Percentiles rank a stretch among this genome's conserved stretches.
Conservation (phyloP, 129 eudicot genomes). For the Heracleum sosnowskyi region DNA sequence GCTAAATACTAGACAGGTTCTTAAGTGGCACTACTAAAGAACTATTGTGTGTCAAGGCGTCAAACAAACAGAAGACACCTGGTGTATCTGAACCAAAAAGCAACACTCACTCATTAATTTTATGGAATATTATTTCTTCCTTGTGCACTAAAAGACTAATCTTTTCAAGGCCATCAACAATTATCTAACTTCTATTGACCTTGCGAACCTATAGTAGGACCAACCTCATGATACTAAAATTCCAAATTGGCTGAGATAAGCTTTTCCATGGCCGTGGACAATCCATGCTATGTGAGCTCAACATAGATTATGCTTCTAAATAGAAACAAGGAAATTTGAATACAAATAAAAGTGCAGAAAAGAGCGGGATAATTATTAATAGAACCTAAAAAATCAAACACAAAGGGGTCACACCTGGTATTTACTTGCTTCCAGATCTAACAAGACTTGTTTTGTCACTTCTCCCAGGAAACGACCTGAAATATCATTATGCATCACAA, state of each 20-base stretch:
- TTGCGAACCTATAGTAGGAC: neutral
- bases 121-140: neutral
- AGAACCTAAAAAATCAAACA: neutral
- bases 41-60: neutral
- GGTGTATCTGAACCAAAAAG: neutral
- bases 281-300: neutral
- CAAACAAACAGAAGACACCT: neutral
- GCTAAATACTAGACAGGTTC: neutral
- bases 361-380: neutral
- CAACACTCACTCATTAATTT: neutral
- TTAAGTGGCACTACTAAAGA: neutral
- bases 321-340: neutral
- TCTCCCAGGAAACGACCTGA: slow-evolving; percentile 67
- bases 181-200: neutral
- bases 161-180: neutral
- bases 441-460: slow-evolving; percentile 55
- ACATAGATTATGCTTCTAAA: neutral
- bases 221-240: neutral
- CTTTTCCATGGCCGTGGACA: neutral
- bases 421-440: slow-evolving; percentile 70
- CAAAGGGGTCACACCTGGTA: slow-evolving; percentile 34
- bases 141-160: too few relatives aligned
- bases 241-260: neutral
- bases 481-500: neutral
- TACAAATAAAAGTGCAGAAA: neutral